Conservation (phyloP, 306 rosid species). For the Pueraria montana region DNA sequence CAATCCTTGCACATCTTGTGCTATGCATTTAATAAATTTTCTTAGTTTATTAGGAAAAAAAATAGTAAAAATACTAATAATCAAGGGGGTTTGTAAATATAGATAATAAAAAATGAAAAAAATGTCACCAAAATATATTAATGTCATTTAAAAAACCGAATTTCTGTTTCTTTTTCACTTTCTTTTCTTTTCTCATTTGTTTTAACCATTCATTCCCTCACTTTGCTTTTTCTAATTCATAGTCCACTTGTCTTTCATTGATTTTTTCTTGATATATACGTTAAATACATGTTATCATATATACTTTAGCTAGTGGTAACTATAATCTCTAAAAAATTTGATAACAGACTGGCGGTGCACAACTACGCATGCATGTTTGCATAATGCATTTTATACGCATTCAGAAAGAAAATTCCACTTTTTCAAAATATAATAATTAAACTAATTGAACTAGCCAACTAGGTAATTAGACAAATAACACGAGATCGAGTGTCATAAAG, state of each 20-base stretch:
- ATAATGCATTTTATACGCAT: neutral
- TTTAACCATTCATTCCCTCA: neutral
- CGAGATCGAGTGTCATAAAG: neutral
- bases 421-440: slow-evolving; percentile 4
- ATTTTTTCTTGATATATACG: neutral
- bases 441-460: too few relatives aligned
- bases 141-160: neutral
- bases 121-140: neutral
- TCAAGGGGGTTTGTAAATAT: too few relatives aligned
- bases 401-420: neutral
- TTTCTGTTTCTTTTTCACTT: neutral
- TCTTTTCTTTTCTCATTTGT: neutral
- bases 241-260: neutral
- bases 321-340: neutral
- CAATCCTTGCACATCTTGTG: too few relatives aligned
- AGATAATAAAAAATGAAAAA: too few relatives aligned
- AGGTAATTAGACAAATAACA: neutral
- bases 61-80: neutral
- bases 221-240: neutral
- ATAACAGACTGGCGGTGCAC: neutral
- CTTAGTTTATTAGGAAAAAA: too few relatives aligned
- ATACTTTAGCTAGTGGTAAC: neutral
- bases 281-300: neutral
- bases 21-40: too few relatives aligned
- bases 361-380: neutral